Base-by-base conservation (phyloP, 2,329 filamentous ascomycete genomes). In the Xylariaceae sp. region DNA sequence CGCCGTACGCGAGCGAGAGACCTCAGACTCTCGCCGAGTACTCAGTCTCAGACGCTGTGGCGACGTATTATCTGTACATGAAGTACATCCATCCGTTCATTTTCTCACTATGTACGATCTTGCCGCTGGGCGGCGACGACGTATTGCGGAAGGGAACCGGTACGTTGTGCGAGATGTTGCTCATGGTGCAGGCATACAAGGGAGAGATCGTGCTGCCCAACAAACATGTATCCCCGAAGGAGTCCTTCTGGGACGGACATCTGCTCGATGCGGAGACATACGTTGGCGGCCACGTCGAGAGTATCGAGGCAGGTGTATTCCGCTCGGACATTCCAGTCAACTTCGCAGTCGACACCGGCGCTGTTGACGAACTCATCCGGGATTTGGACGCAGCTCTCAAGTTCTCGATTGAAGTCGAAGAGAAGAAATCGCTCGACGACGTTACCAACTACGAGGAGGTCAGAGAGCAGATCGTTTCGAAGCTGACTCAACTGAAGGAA, bases 11-110 rank as follows among this genome's bases (percentile, higher is more conserved):
- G 12, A 80, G 72, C 44, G 92, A 98, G 65, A 76, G 88, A 50
- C 92, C 92, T 0, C 92, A 98, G 60, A 94, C 88, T 0, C 71
- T 98, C 36, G 90, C 92, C 7, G 92, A 98, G 57, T 98, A 98
- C 66, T 98, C 94, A 0, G 92, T 98, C 31, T 98, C 94, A 55
- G 94, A 98, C 72, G 94, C 94, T 8, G 92, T 98, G 35, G 92
- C 92, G 15, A 98, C 92, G 0, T 98, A 98, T 61, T 98, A 98
- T 59, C 70, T 98, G 46, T 98, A 98, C 73, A 98, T 98, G 94
- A 98, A 98, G 82, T 98, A 98, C 62, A 87, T 98, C n/a, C 92
- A 98, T 61, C 92, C 92, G 3, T 98, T 98, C 69, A 92, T 98
- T 61, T 98, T 98, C 73, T 97, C 94, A 1, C 71, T 98, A 0